Base-by-base conservation (phyloP, 768 basidiomycete species). In the Russula ochroleuca region DNA sequence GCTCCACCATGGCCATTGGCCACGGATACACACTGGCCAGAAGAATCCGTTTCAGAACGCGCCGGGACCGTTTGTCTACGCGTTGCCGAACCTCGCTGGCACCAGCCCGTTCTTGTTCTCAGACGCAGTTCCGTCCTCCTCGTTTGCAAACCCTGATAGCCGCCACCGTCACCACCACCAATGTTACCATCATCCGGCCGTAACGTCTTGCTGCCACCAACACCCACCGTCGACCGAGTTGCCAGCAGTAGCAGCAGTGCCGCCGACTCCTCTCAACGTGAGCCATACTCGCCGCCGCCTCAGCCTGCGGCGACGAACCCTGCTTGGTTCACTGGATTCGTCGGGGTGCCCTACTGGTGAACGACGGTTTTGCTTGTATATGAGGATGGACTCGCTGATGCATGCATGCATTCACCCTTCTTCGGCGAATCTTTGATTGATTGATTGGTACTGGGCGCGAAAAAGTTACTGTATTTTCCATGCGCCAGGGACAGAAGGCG, bases 11-110 rank as follows among this genome's bases (percentile, higher is more conserved):
- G 59, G 63, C n/a, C n/a, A n/a, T n/a, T n/a, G n/a, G n/a, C 45
- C 23, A 7, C 35, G 59, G 23, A 56, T 55, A 53, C 25, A 19
- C 19, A 37, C 63, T 8, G 45, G 10, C 48, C 1, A 37, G 21
- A 14, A 28, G 47, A 64, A 64, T 23, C 63, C 63, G 33, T 64
- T 64, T 13, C 63, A 64, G 33, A 64, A 64, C 28, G 41, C 35
- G 21, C 59, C 63, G 0, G 63, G 63, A 10, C 63, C 1, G 25
- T 64, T 60, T 19, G 55, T 64, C 35, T 38, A 15, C 53, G 58
- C 63, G 17, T 23, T 64, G 21, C 63, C 63, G 2, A 49, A 64
- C 23, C 49, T 64, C 38, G 41, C 28, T 14, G 17, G 52, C 4
- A 14, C 37, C 31, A 25, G 40, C 41, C 55, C 28, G 17, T 25